These are phyloP conservation scores for Phytopythium mirpurense DNA, from an alignment of 352 stramenopile species.

Conservation along the genomic window DNA sequence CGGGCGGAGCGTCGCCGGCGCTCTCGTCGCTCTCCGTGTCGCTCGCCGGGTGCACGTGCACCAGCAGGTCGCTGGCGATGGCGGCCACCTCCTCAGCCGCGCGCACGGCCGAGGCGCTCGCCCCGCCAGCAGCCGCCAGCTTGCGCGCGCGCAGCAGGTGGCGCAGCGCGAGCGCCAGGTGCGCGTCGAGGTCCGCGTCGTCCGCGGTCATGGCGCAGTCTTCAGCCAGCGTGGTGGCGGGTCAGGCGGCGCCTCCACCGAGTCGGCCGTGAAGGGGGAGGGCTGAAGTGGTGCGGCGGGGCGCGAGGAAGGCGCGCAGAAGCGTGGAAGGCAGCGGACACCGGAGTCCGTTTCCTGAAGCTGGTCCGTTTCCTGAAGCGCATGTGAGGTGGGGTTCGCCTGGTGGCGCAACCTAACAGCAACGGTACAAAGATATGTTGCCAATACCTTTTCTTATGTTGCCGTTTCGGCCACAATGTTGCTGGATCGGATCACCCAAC, in stretches of 20 bases:
- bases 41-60: background rate
- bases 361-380: too few species aligned
- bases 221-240: background rate
- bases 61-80: conserved; percentile 2
- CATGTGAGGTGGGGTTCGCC: too few species aligned
- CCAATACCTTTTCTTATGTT: background rate
- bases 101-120: conserved; percentile 9
- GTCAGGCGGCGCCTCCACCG: background rate
- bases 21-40: conserved; percentile 3
- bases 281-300: background rate
- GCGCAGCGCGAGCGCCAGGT: conserved; percentile 27
- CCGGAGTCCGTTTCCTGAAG: too few species aligned
- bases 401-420: too few species aligned
- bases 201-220: conserved; percentile 23
- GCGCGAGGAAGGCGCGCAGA: background rate
- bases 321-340: too few species aligned
- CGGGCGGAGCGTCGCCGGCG: background rate
- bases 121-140: conserved; percentile 4
- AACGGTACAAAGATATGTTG: too few species aligned
- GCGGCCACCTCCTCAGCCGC: conserved; percentile 23
- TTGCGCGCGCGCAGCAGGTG: conserved; percentile 26
- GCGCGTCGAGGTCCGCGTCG: conserved; percentile 1
- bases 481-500: background rate
- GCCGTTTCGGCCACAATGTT: background rate
- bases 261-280: background rate